Base-by-base conservation (phyloP, 2,329 filamentous ascomycete species). In the Elsinoe fawcettii region DNA sequence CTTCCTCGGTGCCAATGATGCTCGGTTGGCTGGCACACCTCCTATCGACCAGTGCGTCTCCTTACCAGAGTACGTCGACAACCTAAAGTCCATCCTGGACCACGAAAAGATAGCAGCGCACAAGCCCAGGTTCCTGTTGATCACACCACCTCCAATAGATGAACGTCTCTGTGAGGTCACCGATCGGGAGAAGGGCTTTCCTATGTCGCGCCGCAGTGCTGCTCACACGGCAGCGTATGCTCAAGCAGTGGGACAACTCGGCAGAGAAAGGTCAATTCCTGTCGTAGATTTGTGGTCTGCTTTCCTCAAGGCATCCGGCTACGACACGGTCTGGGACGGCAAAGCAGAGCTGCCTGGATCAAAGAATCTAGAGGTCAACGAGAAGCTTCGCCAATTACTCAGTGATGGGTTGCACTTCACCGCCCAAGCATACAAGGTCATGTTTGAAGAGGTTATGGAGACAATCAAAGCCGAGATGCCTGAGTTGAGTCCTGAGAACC, bases 1-100 rank as follows among this genome's bases (percentile, higher is more conserved):
- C 59, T 85, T 95, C 63, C 84, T 96, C 60, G 93, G 93, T 16
- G 89, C 93, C 64, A 97, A 99, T 68, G 93, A 97, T 71, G 86
- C 92, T 2, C 84, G 84, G 56, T 70, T 95, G 2, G 80, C 83
- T 2, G 74, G 80, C 36, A 76, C 79, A 3, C 76, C 77, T 3
- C 83, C 82, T 53, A 62, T 63, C 11, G 60, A 67, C n/a, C 93
- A 97, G 71, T 84, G 92, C 69, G 81, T 97, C 6, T 82, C 88
- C 0, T 71, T 96, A n/a, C 79, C 85, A 1, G 73, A 83, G 60
- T 97, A 90, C 75, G 83, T 81, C 68, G 72, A 79, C 57, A 95
- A 96, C 66, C 73, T 96, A 49, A 77, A 71, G 61, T 76, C 75
- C 23, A 89, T 97, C 63, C 74, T 95, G 65, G 82, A 77, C 2